Base-by-base conservation (phyloP, 352 stramenopile genomes). In the Phytophthora citricola region DNA sequence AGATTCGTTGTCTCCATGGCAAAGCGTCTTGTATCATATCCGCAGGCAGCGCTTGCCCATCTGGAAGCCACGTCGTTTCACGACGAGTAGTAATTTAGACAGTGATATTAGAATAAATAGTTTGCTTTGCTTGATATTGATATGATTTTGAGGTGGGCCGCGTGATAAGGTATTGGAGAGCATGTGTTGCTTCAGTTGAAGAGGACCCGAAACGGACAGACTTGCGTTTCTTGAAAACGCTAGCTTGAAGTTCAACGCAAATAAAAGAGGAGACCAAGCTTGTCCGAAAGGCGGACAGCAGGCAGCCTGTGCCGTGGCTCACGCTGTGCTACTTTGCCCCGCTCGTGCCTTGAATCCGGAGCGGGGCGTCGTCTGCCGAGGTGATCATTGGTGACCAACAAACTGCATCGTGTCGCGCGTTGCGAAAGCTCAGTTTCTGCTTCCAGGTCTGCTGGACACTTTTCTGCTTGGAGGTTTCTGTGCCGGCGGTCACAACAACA, bases 401-500 rank as follows among this genome's bases (percentile, higher is more conserved):
- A 43, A 43, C 36, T 43, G 36, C 36, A 43, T 17, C 8, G 34
- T 12, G 49, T 56, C 31, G 48, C 32, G 48, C 48, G 17, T 56
- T 45, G 49, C 49, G 34, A 56, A 24, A 44, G 32, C 49, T 56
- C 49, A 43, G 36, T 43, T 43, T 14, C 36, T 43, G 36, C 15
- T 17, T 43, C 12, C 15, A 15, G 12, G 14, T 5, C 36, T 17
- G 36, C 15, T 43, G 36, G 36, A 43, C 15, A 43, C 36, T 43
- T 20, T 43, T 43, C 36, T 43, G 15, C 36, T 43, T 43, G 36
- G 36, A 3, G 36, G 12, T 20, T 43, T 43, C 36, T 34, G 36
- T 43, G 36, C 36, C 14, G 36, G 36, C 15, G 36, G 36, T 20
- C 7, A 5, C 8, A 12, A 34, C 15, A 43, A 17, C 14, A 43